Evolutionary conservation across 129 eudicot species (phyloP).

Genomic region (Flaveria robusta): DNA sequence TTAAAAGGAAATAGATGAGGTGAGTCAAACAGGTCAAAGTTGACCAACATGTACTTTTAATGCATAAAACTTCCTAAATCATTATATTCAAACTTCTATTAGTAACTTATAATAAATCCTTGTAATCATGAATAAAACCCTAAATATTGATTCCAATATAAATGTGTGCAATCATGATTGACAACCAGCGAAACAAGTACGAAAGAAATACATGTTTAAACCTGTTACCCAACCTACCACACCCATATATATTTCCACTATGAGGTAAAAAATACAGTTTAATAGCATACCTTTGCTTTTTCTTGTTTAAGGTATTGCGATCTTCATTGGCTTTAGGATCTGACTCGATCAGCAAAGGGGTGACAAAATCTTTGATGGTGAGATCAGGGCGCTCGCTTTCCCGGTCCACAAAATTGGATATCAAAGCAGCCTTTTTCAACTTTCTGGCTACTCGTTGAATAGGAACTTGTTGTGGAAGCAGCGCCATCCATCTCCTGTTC

Average conservation of each 20-base stretch:
- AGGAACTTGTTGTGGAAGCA: slow-evolving; percentile 68
- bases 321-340: slow-evolving; percentile 36
- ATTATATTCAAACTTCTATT: neutral
- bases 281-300: slow-evolving; percentile 46
- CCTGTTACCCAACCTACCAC: neutral
- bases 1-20: neutral
- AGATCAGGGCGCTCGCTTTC: slow-evolving; percentile 75
- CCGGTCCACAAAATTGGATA: slow-evolving; percentile 88
- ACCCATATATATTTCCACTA: neutral
- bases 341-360: slow-evolving; percentile 32
- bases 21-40: neutral
- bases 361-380: slow-evolving; percentile 61
- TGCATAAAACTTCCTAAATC: neutral
- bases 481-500: slow-evolving; percentile 72
- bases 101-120: neutral
- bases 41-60: neutral
- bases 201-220: neutral
- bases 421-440: slow-evolving; percentile 50
- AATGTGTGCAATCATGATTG: neutral
- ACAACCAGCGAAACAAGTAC: neutral
- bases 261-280: neutral
- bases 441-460: slow-evolving; percentile 55
- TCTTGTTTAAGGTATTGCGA: slow-evolving; percentile 32
- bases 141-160: neutral
- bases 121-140: neutral